Base-by-base conservation (phyloP, 768 basidiomycete genomes). In the Auriscalpium microsporum region DNA sequence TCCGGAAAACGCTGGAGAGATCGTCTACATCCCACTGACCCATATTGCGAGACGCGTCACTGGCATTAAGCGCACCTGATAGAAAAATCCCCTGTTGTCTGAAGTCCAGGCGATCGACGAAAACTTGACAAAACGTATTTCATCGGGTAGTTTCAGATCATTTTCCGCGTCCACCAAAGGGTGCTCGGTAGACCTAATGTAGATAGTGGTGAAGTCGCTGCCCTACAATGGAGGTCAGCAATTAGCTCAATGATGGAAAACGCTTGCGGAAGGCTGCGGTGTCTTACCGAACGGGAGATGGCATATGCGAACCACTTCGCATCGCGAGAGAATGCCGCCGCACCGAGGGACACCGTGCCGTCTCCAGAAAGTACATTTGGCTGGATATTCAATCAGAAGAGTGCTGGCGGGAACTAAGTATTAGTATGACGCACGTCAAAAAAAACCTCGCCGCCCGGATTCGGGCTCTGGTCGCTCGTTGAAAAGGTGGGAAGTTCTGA, bases 41-140 rank as follows among this genome's bases (percentile, higher is more conserved):
- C 28, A 28, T 3, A 28, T 7, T 28, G 28, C 28, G 28, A 36
- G n/a, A 47, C 54, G 23, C 21, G 46, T 36, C 44, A 56, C 49
- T 37, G 40, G 36, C 16, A 28, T 48, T 44, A 9, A 6, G 64
- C 68, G 19, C 50, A 75, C 75, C 74, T 90, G 89, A 66, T 93
- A 93, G 70, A 92, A 89, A 69, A 92, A 90, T 1, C 90, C 90
- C 58, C 82, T 83, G 53, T 81, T 84, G 68, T 91, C 87, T 54
- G 81, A 79, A 4, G 83, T 83, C 90, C 90, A 92, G 28, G 74
- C 72, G 45, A 90, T 75, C 10, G 73, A 68, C 0, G 84, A 86
- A 69, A 89, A 90, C 66, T 92, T 92, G 58, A 88, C 86, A 64
- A 79, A 86, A 53, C 83, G 78, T 52, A 91, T 69, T 57, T 83